Evolutionary conservation across 2,329 filamentous ascomycete species (phyloP).

Genomic region (Scopulariopsis brevicaulis): DNA sequence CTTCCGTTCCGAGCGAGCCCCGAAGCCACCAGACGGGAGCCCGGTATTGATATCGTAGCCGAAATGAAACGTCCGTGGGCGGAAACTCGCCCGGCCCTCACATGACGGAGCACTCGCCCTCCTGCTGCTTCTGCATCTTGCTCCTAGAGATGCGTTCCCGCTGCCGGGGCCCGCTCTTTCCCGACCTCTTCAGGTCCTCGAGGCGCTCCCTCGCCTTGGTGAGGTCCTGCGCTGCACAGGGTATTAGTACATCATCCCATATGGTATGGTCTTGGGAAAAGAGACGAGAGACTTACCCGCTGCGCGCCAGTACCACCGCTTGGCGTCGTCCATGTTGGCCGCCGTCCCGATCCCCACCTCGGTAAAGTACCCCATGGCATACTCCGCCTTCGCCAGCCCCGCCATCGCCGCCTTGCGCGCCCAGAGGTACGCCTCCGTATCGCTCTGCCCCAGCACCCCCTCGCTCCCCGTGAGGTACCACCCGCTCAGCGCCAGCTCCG

Average conservation of each 20-base stretch:
- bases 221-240: conserved; percentile 70
- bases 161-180: conserved; percentile 59
- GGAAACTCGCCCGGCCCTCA: conserved; percentile 19
- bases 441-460: conserved; percentile 79
- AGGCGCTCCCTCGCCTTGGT: conserved; percentile 86
- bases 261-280: not conserved
- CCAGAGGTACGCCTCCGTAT: conserved; percentile 96
- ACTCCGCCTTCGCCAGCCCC: conserved; percentile 86
- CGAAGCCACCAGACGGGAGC: no score
- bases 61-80: no score
- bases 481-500: conserved; percentile 73
- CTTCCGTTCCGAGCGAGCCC: not conserved
- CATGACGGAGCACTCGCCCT: conserved; percentile 83
- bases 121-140: conserved; percentile 71
- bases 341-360: conserved; percentile 87
- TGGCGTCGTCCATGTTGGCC: conserved; percentile 85
- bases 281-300: conserved; percentile 61
- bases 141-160: conserved; percentile 73
- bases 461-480: conserved; percentile 93
- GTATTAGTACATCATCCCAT: not conserved
- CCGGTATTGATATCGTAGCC: no score
- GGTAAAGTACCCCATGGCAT: conserved; percentile 88
- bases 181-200: conserved; percentile 79
- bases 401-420: conserved; percentile 84
- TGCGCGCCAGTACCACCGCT: conserved; percentile 95